Evolutionary conservation across 331 rosid genomes (phyloP).

Genomic region (Quercus tomentella): DNA sequence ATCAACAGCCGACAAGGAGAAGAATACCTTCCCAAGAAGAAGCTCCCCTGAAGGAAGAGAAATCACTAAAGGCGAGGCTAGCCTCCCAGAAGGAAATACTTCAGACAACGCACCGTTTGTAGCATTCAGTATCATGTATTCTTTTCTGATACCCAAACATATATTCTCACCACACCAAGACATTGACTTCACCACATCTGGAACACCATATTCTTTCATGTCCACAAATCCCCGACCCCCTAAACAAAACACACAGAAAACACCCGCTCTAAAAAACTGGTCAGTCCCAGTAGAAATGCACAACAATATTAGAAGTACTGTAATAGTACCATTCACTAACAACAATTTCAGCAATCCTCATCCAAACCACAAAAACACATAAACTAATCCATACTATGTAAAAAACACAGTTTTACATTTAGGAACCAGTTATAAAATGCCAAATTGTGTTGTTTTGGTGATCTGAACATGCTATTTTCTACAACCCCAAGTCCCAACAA

Average conservation of each 20-base stretch:
- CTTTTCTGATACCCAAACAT: constrained; percentile 82
- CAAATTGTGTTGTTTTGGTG: background rate
- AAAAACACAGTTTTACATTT: background rate
- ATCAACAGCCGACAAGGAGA: background rate
- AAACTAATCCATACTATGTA: background rate
- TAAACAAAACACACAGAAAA: constrained; percentile 26
- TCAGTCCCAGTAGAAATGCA: background rate
- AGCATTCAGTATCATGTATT: constrained; percentile 77
- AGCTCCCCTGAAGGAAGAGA: constrained; percentile 91
- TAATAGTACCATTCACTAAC: background rate
- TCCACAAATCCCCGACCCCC: constrained; percentile 98
- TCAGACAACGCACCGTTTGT: constrained; percentile 73
- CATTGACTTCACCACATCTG: constrained; percentile 86
- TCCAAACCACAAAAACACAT: background rate
- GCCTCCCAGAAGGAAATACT: constrained; percentile 89
- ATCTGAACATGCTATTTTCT: background rate
- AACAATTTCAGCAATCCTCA: background rate
- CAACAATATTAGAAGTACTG: background rate
- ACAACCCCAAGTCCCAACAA: too few relatives aligned
- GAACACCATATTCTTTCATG: constrained; percentile 86
- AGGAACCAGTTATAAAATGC: background rate
- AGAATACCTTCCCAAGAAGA: constrained; percentile 90
- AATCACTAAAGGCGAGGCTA: constrained; percentile 86
- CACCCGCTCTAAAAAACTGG: background rate
- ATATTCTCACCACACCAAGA: constrained; percentile 96